Evolutionary conservation across 768 basidiomycete species (phyloP).

Genomic region (Inosperma sp.): DNA sequence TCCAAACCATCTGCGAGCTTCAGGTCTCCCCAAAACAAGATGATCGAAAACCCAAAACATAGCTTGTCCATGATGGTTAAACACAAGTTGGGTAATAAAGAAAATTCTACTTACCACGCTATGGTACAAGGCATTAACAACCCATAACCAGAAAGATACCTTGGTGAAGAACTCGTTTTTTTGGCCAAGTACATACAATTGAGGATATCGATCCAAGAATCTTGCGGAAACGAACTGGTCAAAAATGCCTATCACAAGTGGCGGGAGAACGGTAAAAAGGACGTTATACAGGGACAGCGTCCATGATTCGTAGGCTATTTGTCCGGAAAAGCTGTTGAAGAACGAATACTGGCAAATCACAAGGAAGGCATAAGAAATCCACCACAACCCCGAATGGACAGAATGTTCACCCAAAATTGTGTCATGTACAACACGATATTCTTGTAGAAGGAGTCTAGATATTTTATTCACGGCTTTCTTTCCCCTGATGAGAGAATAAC

Average conservation of each 20-base stretch:
- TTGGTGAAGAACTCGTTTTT: conserved; percentile 90
- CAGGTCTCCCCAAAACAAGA: conserved; percentile 91
- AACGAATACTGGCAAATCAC: conserved; percentile 78
- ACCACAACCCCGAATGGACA: background rate
- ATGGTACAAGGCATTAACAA: conserved; percentile 85
- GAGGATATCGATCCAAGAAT: conserved; percentile 94
- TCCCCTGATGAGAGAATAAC: too few relatives aligned
- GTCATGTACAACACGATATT: conserved; percentile 99
- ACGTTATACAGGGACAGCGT: conserved; percentile 97
- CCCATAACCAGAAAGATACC: conserved; percentile 90
- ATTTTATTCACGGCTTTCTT: too few relatives aligned
- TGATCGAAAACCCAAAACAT: conserved; percentile 80
- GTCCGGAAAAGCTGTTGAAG: conserved; percentile 99
- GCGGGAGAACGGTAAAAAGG: conserved; percentile 91
- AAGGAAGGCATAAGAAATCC: background rate
- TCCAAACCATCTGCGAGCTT: conserved; percentile 77
- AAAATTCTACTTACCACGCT: conserved; percentile 58
- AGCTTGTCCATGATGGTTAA: conserved; percentile 44
- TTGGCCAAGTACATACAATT: conserved; percentile 92
- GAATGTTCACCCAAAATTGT: conserved; percentile 80
- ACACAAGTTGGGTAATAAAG: conserved; percentile 1
- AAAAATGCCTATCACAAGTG: conserved; percentile 95
- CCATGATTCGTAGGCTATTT: conserved; percentile 99
- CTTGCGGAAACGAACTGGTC: conserved; percentile 98
- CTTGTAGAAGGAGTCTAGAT: conserved; percentile 99